These are phyloP conservation scores for Alternaria sp. DNA, from an alignment of 2,329 filamentous ascomycete species.

Conservation along the genomic window DNA sequence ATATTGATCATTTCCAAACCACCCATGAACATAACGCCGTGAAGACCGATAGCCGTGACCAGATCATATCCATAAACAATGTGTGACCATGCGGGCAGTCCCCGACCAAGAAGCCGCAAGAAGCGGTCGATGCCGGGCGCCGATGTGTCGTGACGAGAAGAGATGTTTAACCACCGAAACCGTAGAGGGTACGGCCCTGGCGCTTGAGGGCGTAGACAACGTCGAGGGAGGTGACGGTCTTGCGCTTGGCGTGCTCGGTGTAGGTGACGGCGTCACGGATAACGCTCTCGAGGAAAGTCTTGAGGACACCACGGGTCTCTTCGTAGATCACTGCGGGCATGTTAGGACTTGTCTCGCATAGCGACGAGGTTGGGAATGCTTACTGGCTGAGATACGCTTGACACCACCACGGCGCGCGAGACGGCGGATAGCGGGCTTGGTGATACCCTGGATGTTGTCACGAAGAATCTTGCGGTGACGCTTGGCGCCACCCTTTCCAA, in stretches of 20 bases:
- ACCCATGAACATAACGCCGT: constrained; percentile 39
- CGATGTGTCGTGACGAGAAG: constrained; percentile 20
- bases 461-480: constrained; percentile 62
- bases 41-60: constrained; percentile 37
- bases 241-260: constrained; percentile 81
- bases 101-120: constrained; percentile 17
- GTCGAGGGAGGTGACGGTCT: constrained; percentile 74
- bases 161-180: constrained; percentile 79
- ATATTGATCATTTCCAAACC: constrained; percentile 36
- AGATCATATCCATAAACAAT: constrained; percentile 36
- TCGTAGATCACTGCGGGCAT: constrained; percentile 71
- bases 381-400: constrained; percentile 61
- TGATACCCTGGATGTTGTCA: constrained; percentile 63
- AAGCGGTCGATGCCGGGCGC: constrained; percentile 12
- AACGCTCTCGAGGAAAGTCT: constrained; percentile 78
- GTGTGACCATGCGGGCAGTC: constrained; percentile 26
- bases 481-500: constrained; percentile 62
- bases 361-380: constrained; percentile 20
- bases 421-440: constrained; percentile 62
- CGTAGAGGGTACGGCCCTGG: constrained; percentile 77
- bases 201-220: constrained; percentile 69
- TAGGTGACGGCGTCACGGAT: constrained; percentile 80
- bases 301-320: constrained; percentile 77
- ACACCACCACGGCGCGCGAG: constrained; percentile 61
- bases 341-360: constrained; percentile 29